Evolutionary conservation across 2,329 filamentous ascomycete genomes (phyloP).

Genomic region (Sclerotinia glacialis): DNA sequence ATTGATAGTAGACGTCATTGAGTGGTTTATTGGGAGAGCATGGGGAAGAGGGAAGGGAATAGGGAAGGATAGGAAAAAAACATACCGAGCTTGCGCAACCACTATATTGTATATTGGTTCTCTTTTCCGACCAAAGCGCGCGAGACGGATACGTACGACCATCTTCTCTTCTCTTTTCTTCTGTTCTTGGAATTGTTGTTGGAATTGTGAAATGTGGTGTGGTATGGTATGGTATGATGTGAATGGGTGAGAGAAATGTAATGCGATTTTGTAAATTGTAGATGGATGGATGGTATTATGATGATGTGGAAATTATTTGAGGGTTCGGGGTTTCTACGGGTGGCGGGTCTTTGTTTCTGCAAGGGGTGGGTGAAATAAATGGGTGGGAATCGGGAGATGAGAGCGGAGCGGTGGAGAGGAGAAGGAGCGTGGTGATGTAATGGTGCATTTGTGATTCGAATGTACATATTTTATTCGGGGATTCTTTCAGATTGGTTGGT

Average conservation of each 20-base stretch:
- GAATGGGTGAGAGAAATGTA: background rate
- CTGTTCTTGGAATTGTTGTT: conserved; percentile 43
- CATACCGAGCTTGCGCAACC: conserved; percentile 84
- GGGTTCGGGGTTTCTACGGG: background rate
- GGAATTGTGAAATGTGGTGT: background rate
- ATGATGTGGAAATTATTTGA: conserved; percentile 11
- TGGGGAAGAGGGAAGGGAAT: too few species aligned
- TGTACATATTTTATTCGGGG: too few species aligned
- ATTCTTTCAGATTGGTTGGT: too few species aligned
- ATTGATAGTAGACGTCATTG: too few species aligned
- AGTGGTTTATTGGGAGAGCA: too few species aligned
- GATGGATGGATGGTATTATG: background rate
- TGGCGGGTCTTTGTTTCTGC: too few species aligned
- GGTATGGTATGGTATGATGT: background rate
- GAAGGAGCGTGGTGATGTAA: conserved; percentile 2
- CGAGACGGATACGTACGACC: conserved; percentile 91
- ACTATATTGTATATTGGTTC: conserved; percentile 97
- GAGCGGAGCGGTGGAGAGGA: too few species aligned
- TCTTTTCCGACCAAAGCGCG: conserved; percentile 87
- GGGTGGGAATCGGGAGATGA: too few species aligned
- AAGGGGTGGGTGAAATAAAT: too few species aligned
- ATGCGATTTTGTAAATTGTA: too few species aligned
- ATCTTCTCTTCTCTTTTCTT: conserved; percentile 50
- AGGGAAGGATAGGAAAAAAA: background rate
- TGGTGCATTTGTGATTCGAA: background rate